phyloP scores from a whole-genome alignment of 1,284 basidiomycete species.

The Meira miltonrushii region DNA sequence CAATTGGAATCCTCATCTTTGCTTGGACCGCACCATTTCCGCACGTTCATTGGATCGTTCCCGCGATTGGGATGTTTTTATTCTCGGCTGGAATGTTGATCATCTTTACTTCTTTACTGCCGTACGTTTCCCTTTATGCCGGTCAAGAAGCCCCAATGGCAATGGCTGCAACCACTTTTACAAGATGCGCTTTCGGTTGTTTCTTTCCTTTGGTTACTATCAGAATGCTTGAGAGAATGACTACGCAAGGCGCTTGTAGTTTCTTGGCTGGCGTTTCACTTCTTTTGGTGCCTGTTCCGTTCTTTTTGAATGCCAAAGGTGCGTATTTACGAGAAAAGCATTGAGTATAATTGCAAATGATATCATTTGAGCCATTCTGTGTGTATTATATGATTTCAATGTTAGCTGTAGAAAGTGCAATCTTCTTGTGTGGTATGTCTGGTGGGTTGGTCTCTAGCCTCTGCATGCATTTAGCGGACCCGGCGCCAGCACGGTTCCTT shows the following conservation, averaged over 20 bases:
- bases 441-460: no score
- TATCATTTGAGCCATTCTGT: no score
- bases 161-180: slow-evolving; percentile 18
- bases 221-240: slow-evolving; percentile 20
- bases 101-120: slow-evolving; percentile 21
- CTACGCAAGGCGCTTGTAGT: slow-evolving; percentile 23
- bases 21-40: slow-evolving; percentile 22
- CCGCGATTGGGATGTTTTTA: slow-evolving; percentile 15
- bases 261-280: slow-evolving; percentile 22
- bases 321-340: slow-evolving; percentile 9
- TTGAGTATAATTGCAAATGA: no score
- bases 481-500: no score
- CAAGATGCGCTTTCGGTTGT: slow-evolving; percentile 17
- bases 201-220: slow-evolving; percentile 23
- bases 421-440: no score
- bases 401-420: no score
- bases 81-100: slow-evolving; percentile 23
- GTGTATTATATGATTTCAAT: no score
- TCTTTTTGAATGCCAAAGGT: slow-evolving; percentile 16
- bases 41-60: slow-evolving; percentile 22
- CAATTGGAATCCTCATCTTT: slow-evolving; percentile 25
- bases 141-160: slow-evolving; percentile 19
- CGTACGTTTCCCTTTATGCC: slow-evolving; percentile 22
- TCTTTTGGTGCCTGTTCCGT: slow-evolving; percentile 13
- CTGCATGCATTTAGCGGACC: no score